Base-by-base conservation (phyloP, 2,329 filamentous ascomycete genomes). In the Pyricularia sp. region DNA sequence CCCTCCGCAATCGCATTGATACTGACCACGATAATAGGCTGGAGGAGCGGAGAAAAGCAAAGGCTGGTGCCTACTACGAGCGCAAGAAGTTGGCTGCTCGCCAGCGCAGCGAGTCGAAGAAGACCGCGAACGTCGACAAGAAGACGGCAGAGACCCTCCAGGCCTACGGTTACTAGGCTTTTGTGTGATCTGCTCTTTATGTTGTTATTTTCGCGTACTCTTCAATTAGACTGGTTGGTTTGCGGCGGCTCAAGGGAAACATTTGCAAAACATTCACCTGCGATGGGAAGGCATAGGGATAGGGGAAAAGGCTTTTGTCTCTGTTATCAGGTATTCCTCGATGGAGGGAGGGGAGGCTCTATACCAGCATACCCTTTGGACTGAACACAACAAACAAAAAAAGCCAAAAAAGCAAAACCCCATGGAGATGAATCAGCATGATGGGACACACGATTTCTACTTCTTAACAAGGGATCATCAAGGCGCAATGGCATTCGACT, bases 1-100 rank as follows among this genome's bases (percentile, higher is more conserved):
- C 12, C 64, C 36, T 31, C 33, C n/a, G 12, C 20, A 23, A 61
- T n/a, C 14, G 2, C 50, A 31, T 5, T 12, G 20, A 31, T 42
- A 30, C 72, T 72, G 58, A 71, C 72, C 58, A 20, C 7, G n/a
- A 59, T 64, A 70, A 76, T 79, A 98, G 95, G 85, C 90, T 99
- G 80, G 95, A 99, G 89, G 95, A 99, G 90, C 90, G 94, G 85
- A 92, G 95, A 88, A 99, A 99, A 89, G 94, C 96, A 84, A 99
- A 98, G 93, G 91, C 93, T 80, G 89, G 92, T 77, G 95, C 95
- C 82, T 99, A 97, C 92, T 98, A 98, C 90, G 94, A 97, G 89
- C 93, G 94, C 89, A 99, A 98, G 95, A 97, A 96, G 93, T 89
- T 93, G 76, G 92, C 92, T 77, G 88, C 91, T 82, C 92, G 91